Base-by-base conservation (phyloP, 192 early-diverging fungal species). In the Nowakowskiella sp. region DNA sequence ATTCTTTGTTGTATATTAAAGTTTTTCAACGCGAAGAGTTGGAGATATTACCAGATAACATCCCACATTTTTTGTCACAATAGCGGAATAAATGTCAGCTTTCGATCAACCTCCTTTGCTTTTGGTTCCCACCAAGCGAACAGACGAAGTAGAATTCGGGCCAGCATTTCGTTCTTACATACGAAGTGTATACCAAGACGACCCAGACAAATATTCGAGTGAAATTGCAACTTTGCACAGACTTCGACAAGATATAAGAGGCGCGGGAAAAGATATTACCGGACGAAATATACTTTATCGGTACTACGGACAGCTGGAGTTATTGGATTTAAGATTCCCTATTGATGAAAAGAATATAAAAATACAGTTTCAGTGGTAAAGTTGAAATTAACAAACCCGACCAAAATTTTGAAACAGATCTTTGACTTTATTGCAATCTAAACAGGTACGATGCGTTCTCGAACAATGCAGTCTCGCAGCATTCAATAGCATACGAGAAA, bases 401-500 rank as follows among this genome's bases (percentile, higher is more conserved):
- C 25, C 25, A 42, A 22, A 53, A 28, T 42, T 49, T 51, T 2
- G 2, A 42, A 2, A 23, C 21, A 49, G 23, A 23, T n/a, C n/a
- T 51, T 33, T 13, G 51, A 30, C 3, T 47, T 22, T 42, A 16
- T 58, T 43, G 39, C 10, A 31, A 10, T 30, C 25, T 8, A 51
- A 51, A 16, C 21, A 52, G 51, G 51, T n/a, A 9, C 25, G 95
- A 99, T 53, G 87, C 91, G 6, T 99, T 99, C 62, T 86, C 80
- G 19, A 64, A 62, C 27, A 80, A 86, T 51, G 65, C 70, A 6
- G 83, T 86, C 23, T 80, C 88, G 29, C 95, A 99, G 61, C 85
- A 80, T 65, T 92, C 95, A 6, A 76, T 96, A 53, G 95, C 95
- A 1, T 99, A 91, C 65, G 95, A 99, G 58, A 97, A 97, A 70